phyloP scores from a whole-genome alignment of 2,329 filamentous ascomycete species.

The Aspergillus fumigatus region DNA sequence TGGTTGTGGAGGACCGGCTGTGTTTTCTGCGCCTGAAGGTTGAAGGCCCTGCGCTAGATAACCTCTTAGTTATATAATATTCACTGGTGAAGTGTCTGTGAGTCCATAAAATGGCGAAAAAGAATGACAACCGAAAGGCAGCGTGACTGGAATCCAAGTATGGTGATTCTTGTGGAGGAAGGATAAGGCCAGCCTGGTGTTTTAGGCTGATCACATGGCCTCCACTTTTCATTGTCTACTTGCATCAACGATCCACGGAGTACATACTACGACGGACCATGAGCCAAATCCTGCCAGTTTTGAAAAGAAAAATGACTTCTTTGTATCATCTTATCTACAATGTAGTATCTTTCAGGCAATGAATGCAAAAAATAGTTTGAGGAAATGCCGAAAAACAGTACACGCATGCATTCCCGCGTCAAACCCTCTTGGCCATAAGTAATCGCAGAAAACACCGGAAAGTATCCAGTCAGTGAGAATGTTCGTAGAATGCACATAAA shows the following conservation, averaged over 20 bases:
- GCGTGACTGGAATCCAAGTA: background rate
- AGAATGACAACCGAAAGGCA: background rate
- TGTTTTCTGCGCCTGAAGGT: background rate
- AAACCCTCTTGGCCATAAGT: background rate
- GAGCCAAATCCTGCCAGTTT: background rate
- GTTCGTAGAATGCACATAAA: background rate
- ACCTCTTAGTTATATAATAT: background rate
- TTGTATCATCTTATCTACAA: background rate
- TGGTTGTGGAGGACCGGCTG: background rate
- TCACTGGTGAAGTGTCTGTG: background rate
- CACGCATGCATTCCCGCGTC: background rate
- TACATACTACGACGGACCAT: background rate
- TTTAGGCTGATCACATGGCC: slow-evolving; percentile 21
- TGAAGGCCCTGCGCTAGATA: background rate
- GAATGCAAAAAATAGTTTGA: background rate
- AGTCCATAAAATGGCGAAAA: background rate
- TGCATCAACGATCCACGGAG: background rate
- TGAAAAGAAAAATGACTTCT: background rate
- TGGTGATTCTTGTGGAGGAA: background rate
- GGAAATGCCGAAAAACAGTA: background rate
- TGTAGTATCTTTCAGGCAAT: background rate
- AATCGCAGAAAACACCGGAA: background rate
- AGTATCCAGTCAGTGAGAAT: background rate
- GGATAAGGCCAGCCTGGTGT: slow-evolving; percentile 27
- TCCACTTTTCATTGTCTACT: background rate